Conservation (phyloP, 331 rosid genomes). For the Erythrophleum ivorense region DNA sequence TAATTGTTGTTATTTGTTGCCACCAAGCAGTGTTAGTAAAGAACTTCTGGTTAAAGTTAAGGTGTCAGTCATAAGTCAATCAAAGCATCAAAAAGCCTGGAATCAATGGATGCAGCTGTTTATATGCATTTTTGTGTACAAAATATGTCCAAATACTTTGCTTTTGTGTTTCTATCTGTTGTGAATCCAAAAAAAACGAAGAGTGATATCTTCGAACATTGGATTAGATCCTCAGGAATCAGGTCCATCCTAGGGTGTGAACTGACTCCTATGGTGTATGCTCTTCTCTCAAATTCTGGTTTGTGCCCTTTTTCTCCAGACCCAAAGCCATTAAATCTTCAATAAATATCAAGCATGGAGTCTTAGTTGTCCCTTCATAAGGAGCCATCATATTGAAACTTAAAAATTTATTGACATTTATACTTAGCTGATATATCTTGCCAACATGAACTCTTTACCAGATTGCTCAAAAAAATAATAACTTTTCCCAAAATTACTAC, state of each 20-base stretch:
- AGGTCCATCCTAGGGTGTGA: neutral
- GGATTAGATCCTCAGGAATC: neutral
- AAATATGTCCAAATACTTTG: neutral
- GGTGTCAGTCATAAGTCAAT: neutral
- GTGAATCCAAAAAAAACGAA: neutral
- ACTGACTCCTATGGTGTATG: neutral
- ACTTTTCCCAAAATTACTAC: neutral
- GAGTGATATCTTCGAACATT: neutral
- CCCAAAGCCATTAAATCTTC: neutral
- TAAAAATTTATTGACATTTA: neutral
- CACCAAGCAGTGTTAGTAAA: too few species aligned
- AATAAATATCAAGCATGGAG: neutral
- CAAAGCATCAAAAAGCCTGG: neutral
- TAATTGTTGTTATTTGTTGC: too few species aligned
- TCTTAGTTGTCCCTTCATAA: neutral
- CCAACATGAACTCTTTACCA: neutral
- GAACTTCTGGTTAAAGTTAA: too few species aligned
- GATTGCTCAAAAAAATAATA: neutral
- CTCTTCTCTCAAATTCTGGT: slow-evolving; percentile 9
- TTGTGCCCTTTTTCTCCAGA: neutral
- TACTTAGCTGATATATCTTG: neutral
- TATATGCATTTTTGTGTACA: neutral
- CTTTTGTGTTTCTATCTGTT: neutral
- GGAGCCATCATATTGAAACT: neutral
- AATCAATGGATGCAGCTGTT: neutral